Evolutionary conservation across 176 grass and related monocot genomes (phyloP).

Genomic region (Oryza meridionalis): DNA sequence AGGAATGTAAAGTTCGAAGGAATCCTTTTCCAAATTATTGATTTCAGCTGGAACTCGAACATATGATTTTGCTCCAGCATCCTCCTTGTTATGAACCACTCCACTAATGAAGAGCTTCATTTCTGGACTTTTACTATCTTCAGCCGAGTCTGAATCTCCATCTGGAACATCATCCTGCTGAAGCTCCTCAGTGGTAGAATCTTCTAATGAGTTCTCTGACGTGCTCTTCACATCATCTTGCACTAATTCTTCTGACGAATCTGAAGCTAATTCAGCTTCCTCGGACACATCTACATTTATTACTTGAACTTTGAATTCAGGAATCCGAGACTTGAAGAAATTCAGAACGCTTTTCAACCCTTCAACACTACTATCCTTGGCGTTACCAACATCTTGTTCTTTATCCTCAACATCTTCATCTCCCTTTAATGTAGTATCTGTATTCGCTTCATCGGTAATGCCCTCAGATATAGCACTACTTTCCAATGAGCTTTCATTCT

Average conservation of each 20-base stretch:
- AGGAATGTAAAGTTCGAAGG: constrained; percentile 77
- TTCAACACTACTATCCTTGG: constrained; percentile 60
- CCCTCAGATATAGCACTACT: constrained; percentile 39
- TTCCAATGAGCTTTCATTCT: constrained; percentile 41
- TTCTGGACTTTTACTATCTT: constrained; percentile 61
- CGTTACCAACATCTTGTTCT: constrained; percentile 35
- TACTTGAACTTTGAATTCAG: constrained; percentile 77
- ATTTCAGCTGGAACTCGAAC: constrained; percentile 84
- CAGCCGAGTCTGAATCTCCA: constrained; percentile 52
- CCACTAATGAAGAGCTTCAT: constrained; percentile 85
- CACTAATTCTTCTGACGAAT: constrained; percentile 50
- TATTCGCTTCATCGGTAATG: constrained; percentile 34
- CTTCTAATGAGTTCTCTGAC: constrained; percentile 51
- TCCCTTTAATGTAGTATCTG: constrained; percentile 42
- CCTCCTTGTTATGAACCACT: constrained; percentile 89
- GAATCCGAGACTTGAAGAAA: constrained; percentile 80
- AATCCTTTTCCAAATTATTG: constrained; percentile 74
- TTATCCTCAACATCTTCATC: constrained; percentile 51
- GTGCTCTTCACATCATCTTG: constrained; percentile 68
- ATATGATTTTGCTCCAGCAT: constrained; percentile 61
- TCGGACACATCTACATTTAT: constrained; percentile 58
- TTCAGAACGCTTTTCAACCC: constrained; percentile 70
- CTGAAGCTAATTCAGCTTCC: constrained; percentile 62
- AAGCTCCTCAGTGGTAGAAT: constrained; percentile 46
- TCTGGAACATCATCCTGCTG: constrained; percentile 59